Base-by-base conservation (phyloP, 1,284 basidiomycete genomes). In the Macrocybe sp. region DNA sequence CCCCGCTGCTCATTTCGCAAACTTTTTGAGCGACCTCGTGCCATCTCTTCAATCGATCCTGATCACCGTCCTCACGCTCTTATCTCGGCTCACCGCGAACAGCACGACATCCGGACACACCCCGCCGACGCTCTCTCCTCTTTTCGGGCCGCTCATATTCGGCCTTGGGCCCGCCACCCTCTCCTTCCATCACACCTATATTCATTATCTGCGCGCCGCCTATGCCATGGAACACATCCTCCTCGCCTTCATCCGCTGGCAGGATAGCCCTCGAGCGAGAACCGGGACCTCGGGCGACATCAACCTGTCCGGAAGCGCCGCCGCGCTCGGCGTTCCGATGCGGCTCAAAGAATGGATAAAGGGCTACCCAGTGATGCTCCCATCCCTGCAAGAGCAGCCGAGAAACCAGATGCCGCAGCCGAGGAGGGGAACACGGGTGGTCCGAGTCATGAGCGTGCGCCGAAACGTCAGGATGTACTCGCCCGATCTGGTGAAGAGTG, bases 181-280 rank as follows among this genome's bases (percentile, higher is more conserved):
- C 46, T 74, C 85, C 1, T 92, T 92, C 66, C 83, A 87, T 49
- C 77, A 81, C 57, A 81, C 88, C 2, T 95, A 96, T 63, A 65
- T 79, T 11, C 79, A 84, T 58, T 96, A 92, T 61, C 81, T 94
- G 39, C 83, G 85, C 43, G 75, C 88, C 11, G 84, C 87, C 1
- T 82, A 84, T 36, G 92, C 93, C 0, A 88, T 89, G 48, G 93
- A 97, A 62, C 93, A 97, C 56, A 71, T 97, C 44, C 70, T 96
- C 8, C 78, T 96, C 11, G 76, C 90, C 0, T 93, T 85, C 63
- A 85, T 96, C 49, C 81, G 93, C 12, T 85, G 82, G 70, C 83
- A 90, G 54, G 81, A 88, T 52, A 74, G 75, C 2, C 74, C 76
- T 14, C 67, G 68, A 29, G 50, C 63, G 0, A n/a, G 8, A 22